These are phyloP conservation scores for Thielaviopsis euricoi DNA, from an alignment of 2,329 filamentous ascomycete species.

Conservation along the genomic window DNA sequence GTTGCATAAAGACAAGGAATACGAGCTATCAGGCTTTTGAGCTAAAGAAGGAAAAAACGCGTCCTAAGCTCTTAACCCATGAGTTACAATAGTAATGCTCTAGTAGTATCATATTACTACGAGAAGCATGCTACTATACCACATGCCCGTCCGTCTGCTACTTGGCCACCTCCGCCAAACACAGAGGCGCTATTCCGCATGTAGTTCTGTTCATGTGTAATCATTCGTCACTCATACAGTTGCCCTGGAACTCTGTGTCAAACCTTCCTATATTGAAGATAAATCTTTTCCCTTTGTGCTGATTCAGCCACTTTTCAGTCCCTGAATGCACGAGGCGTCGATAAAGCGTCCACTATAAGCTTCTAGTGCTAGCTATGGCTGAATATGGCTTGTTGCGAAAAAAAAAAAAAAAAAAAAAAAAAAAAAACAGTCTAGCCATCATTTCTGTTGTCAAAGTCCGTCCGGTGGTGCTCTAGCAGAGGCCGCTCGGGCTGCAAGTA, in stretches of 20 bases:
- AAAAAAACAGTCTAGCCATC: not conserved
- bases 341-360: not conserved
- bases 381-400: not conserved
- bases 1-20: not conserved
- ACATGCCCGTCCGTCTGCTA: not conserved
- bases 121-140: too few species aligned
- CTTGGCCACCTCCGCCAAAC: too few species aligned
- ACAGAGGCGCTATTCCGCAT: too few species aligned
- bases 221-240: not conserved
- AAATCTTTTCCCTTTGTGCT: not conserved
- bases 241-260: not conserved
- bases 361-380: not conserved
- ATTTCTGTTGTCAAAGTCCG: not conserved
- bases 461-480: not conserved
- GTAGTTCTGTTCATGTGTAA: not conserved
- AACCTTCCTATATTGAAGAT: not conserved
- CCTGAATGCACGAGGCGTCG: not conserved
- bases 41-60: not conserved
- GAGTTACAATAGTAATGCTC: too few species aligned
- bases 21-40: not conserved
- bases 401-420: too few species aligned
- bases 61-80: not conserved
- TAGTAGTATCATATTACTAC: too few species aligned
- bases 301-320: not conserved
- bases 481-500: not conserved